Base-by-base conservation (phyloP, 768 basidiomycete genomes). In the Auricularia heimuer region DNA sequence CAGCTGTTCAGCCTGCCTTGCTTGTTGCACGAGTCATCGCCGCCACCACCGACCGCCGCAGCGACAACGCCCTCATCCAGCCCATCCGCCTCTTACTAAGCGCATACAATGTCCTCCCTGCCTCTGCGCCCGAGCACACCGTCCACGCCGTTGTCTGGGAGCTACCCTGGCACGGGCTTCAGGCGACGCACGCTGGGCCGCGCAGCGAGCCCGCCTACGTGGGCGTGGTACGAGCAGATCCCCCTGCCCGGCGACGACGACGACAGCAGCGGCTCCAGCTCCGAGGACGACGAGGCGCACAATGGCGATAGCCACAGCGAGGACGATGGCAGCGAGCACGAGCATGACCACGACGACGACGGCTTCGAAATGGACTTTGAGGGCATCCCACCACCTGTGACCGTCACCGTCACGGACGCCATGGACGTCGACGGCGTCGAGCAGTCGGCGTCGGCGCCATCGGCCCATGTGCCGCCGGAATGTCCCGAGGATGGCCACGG, bases 141-240 rank as follows among this genome's bases (percentile, higher is more conserved):
- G 47, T 18, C 47, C 11, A 18, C 47, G 47, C 47, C 47, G 21
- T 21, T 18, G 21, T 16, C 47, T 4, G 21, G 47, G 11, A 18
- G 18, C 18, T 51, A 51, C 47, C 56, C 34, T 29, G 29, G 54
- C 54, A n/a, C 54, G 8, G 24, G 21, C 24, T 60, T 60, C 56
- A 6, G 56, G 6, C 56, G 56, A 33, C 56, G 56, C 47, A 51
- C 47, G 34, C 56, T 91, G 69, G 90, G 90, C 29, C 83, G 90
- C 63, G 90, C 90, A 45, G 85, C 90, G 18, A 90, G 89, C 3
- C 90, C 90, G 1, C 89, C 90, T 33, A 91, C 89, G 0, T 92
- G 90, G 90, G 89, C 89, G 11, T 92, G 89, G 81, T 92, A 92
- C 75, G 90, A 92, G 81, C 89, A 92, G 82, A 92, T 92, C 74